Percentiles rank a stretch among this genome's conserved stretches.
Conservation (phyloP, 2,329 filamentous ascomycete genomes). For the Verticillium tricorpus region DNA sequence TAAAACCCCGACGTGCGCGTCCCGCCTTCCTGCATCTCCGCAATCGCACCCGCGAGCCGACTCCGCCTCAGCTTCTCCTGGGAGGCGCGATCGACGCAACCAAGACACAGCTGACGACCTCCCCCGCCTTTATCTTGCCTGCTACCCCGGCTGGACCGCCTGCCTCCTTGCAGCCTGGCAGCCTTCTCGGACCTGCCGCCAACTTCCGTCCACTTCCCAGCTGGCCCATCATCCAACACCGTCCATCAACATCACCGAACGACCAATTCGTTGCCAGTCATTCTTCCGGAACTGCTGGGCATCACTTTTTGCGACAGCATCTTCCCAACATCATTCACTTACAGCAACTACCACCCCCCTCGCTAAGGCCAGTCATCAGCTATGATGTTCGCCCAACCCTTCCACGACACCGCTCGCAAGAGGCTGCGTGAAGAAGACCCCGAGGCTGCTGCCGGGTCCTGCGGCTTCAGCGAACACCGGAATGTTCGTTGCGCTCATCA, state of each 20-base stretch:
- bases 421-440: slow-evolving; percentile 43
- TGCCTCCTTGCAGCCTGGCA: neutral
- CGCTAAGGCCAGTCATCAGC: neutral
- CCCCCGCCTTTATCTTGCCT: neutral
- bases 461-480: slow-evolving; percentile 46
- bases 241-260: neutral
- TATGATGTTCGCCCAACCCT: slow-evolving; percentile 29
- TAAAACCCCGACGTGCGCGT: neutral
- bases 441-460: slow-evolving; percentile 29
- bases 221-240: neutral
- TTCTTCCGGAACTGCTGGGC: neutral
- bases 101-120: neutral
- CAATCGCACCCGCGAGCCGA: neutral
- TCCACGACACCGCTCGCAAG: slow-evolving; percentile 35
- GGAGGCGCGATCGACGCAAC: neutral
- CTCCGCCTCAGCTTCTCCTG: neutral
- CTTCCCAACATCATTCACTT: neutral
- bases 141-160: neutral
- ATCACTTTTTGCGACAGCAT: neutral
- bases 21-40: neutral
- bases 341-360: neutral
- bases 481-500: slow-evolving; percentile 32
- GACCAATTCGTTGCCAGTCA: neutral
- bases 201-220: neutral
- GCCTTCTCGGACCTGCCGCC: neutral